Evolutionary conservation across 352 stramenopile species (phyloP), one percentile per base, ranked within the genome.

Genomic region (Globisporangium radiosum): DNA sequence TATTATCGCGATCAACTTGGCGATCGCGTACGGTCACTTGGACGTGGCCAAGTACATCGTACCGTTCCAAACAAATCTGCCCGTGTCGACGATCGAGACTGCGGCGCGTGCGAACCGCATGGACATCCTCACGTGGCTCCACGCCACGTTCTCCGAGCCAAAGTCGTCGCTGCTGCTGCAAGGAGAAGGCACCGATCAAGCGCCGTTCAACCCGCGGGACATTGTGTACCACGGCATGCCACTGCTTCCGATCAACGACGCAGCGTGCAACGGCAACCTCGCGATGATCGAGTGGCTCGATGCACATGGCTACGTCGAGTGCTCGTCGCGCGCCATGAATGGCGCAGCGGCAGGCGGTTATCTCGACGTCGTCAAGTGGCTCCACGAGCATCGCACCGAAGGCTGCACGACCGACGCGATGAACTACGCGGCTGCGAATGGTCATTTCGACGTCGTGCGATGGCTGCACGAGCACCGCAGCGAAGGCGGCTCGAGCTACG

Each of bases 371-470:
- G 19, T 40, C 25, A 39, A 44, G 47, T 67, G 36, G 51, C 49
- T 67, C n/a, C 61, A 67, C 38, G 37, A 13, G 5, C 14, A 66
- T 54, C 63, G 63, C 3, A 33, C 4, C n/a, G 59, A 70, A 45
- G 62, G 52, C 42, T 63, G 59, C 7, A 63, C 59, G 9, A 25
- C 45, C 4, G 38, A 45, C 10, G 63, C 63, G 13, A 62, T 70
- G 59, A 47, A 60, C 19, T n/a, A n/a, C 47, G 47, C 47, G 8
- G 47, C 25, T 25, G 5, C 5, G 3, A 52, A 52, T 6, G 47
- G 47, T 2, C 47, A 52, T 11, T 19, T 52, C 10, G 19, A 36
- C 2, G 8, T 33, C 9, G 47, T 52, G 25, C 25, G 25, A 38
- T 67, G 44, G 58, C 49, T 67, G 5, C 61, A 67, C 38, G 37